phyloP scores from a whole-genome alignment of 257 asterid genomes.

The Pogostemon cablin region DNA sequence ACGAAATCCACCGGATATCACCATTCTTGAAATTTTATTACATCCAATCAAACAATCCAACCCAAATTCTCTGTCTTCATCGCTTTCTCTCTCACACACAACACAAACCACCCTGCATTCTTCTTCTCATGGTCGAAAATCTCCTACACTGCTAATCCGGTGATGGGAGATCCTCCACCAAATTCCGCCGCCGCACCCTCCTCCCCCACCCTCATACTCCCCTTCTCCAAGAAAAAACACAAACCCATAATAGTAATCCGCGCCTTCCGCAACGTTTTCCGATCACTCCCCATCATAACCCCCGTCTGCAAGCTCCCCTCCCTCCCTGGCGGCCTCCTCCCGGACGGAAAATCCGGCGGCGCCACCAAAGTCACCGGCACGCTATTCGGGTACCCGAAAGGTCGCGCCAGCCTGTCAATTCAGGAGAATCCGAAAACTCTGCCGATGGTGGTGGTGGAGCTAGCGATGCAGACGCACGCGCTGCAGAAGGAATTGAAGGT shows the following conservation, averaged over 20 bases:
- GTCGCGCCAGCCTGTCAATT: slow-evolving; percentile 47
- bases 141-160: slow-evolving; percentile 49
- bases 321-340: slow-evolving; percentile 59
- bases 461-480: slow-evolving; percentile 49
- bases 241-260: slow-evolving; percentile 46
- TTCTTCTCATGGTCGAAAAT: not conserved
- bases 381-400: slow-evolving; percentile 59
- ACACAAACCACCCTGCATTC: too few relatives aligned
- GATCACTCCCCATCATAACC: slow-evolving; percentile 75
- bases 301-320: slow-evolving; percentile 64
- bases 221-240: slow-evolving; percentile 45
- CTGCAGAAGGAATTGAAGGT: slow-evolving; percentile 52
- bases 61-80: not conserved
- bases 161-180: slow-evolving; percentile 53
- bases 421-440: slow-evolving; percentile 49
- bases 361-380: slow-evolving; percentile 56
- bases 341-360: slow-evolving; percentile 30
- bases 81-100: not conserved
- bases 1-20: not conserved
- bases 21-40: not conserved
- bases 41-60: slow-evolving; percentile 5
- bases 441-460: slow-evolving; percentile 53
- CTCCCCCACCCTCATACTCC: slow-evolving; percentile 54
- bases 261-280: slow-evolving; percentile 59
- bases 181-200: slow-evolving; percentile 34